These are phyloP conservation scores for Apiotrichum brassicae DNA, from an alignment of 1,284 basidiomycete genomes.

Conservation along the genomic window DNA sequence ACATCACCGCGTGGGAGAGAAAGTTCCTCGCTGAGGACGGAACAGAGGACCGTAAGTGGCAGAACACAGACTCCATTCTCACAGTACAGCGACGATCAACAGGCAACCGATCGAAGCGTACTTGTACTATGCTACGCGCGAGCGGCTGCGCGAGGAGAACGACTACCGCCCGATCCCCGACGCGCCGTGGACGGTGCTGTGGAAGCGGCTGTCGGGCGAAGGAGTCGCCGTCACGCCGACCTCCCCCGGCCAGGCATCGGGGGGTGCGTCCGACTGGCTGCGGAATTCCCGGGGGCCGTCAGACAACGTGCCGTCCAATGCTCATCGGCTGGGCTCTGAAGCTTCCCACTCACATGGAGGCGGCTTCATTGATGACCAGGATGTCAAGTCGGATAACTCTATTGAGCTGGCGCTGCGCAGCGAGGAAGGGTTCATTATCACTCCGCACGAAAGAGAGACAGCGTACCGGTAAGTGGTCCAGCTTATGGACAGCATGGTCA, in stretches of 20 bases:
- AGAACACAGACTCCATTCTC: neutral
- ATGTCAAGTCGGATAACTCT: no score
- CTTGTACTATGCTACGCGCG: slow-evolving; percentile 14
- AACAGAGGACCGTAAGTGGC: neutral
- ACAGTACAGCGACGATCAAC: slow-evolving; percentile 13
- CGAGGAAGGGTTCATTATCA: neutral
- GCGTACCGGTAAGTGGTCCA: neutral
- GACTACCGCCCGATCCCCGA: slow-evolving; percentile 19
- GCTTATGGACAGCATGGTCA: no score
- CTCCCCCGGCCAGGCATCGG: neutral
- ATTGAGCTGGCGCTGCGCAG: neutral
- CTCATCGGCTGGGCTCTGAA: no score
- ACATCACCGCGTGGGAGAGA: neutral
- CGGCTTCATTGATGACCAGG: no score
- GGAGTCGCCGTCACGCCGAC: neutral
- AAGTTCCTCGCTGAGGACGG: neutral
- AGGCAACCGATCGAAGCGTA: slow-evolving; percentile 16
- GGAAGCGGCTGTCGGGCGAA: slow-evolving; percentile 8
- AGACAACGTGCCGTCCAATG: no score
- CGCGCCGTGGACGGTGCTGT: slow-evolving; percentile 8
- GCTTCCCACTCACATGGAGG: no score
- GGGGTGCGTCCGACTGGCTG: no score
- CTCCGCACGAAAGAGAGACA: neutral
- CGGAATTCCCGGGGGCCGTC: neutral
- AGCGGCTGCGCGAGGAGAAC: slow-evolving; percentile 12